phyloP scores from a whole-genome alignment of 192 early-diverging fungal genomes.

The Pilobolus umbonatus region DNA sequence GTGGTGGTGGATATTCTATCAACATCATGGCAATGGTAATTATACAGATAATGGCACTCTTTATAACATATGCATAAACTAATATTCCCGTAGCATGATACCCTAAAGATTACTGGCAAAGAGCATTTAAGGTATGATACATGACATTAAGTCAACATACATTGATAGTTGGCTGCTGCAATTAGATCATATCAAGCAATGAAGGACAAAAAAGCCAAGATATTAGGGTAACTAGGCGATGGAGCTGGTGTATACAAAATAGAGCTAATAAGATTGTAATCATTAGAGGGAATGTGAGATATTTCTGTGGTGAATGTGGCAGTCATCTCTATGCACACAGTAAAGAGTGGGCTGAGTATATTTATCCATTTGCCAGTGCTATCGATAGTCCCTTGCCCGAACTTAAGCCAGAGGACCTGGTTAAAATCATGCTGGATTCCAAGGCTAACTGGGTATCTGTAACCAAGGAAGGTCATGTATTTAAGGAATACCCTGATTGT shows the following conservation, averaged over 20 bases:
- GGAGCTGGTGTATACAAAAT: not conserved
- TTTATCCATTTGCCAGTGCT: conserved; percentile 43
- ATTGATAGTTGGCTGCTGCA: no score
- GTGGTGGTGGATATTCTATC: conserved; percentile 52
- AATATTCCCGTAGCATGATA: conserved; percentile 17
- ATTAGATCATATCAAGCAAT: conserved; percentile 25
- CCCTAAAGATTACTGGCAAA: conserved; percentile 31
- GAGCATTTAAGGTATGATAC: conserved; percentile 23
- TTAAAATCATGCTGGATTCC: conserved; percentile 44
- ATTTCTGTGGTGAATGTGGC: conserved; percentile 56
- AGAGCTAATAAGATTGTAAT: no score
- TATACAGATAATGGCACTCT: no score
- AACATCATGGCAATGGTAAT: conserved; percentile 51
- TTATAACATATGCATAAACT: not conserved
- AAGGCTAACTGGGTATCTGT: conserved; percentile 44
- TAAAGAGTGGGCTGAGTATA: conserved; percentile 19
- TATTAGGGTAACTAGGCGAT: not conserved
- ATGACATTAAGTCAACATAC: no score
- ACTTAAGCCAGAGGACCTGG: conserved; percentile 29
- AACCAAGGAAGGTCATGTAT: conserved; percentile 27
- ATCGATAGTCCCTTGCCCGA: conserved; percentile 54
- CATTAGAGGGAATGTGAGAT: conserved; percentile 37
- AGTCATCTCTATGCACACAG: conserved; percentile 45
- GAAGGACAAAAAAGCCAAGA: not conserved
- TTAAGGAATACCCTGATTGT: conserved; percentile 46